Evolutionary conservation across 2,329 filamentous ascomycete genomes (phyloP).

Genomic region (Macroventuria anomochaeta): DNA sequence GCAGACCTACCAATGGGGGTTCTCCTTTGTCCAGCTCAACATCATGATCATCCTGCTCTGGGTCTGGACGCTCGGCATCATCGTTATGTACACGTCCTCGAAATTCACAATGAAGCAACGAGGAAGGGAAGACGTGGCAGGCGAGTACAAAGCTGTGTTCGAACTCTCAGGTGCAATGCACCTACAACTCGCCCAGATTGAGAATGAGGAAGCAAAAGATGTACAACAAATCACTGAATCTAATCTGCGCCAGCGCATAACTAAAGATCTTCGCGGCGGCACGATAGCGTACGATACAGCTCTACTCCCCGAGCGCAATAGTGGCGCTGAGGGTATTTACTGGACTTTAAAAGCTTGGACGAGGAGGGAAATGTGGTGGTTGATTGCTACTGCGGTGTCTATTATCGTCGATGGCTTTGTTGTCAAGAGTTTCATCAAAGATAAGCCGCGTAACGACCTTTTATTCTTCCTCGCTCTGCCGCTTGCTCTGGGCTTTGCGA

Average conservation of each 20-base stretch:
- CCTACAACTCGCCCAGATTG: conserved; percentile 2
- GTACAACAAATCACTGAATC: not conserved
- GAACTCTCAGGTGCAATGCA: conserved; percentile 27
- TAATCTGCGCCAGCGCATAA: not conserved
- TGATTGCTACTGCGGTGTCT: not conserved
- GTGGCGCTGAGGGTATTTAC: not conserved
- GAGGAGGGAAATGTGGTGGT: conserved; percentile 3
- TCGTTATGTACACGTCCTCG: conserved; percentile 15
- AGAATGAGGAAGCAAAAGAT: not conserved
- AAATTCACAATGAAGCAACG: conserved; percentile 9
- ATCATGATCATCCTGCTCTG: conserved; percentile 17
- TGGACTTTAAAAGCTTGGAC: conserved; percentile 1
- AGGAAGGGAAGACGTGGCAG: conserved; percentile 7
- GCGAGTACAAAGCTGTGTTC: conserved; percentile 26
- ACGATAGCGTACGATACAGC: conserved; percentile 22
- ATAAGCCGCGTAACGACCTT: not conserved
- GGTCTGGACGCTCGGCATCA: conserved; percentile 23
- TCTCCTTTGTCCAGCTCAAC: conserved; percentile 28
- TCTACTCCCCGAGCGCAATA: not conserved
- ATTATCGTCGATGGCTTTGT: not conserved
- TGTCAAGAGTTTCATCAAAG: not conserved
- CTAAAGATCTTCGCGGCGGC: conserved; percentile 8
- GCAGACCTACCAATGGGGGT: conserved; percentile 31
- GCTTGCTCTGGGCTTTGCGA: conserved; percentile 1
- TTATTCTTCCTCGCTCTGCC: not conserved